Base-by-base conservation (phyloP, 1,139 yeast species). In the Scheffersomyces cryptocercus region DNA sequence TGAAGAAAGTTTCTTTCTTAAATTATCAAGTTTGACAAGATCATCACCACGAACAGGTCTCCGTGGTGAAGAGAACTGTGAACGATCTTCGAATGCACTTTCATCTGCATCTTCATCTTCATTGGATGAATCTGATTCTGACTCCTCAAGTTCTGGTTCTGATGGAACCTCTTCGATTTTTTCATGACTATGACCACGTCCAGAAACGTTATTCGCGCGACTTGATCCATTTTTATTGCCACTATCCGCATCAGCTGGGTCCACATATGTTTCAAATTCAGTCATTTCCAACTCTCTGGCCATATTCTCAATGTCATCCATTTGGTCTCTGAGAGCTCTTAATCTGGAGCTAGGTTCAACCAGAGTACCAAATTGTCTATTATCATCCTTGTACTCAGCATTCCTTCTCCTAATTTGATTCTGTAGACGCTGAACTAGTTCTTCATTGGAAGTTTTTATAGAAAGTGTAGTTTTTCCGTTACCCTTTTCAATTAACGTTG, bases 211-310 rank as follows among this genome's bases (percentile, higher is more conserved):
- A 26, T 8, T 39, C 35, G 6, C 11, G 12, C 14, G 12, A 4
- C 20, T 35, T 14, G 39, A 15, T 29, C 11, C 40, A 15, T 34
- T 30, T 15, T 37, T 29, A 14, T 28, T 15, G n/a, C 31, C 15
- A 9, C 16, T 24, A 3, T 35, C 30, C 4, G 35, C 30, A 13
- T 44, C 43, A 10, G 29, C 15, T 28, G 65, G 63, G 31, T 54
- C 58, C 5, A 55, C 61, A 51, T 70, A 72, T 15, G 64, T 69
- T 47, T 73, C 84, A 56, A 89, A 89, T 52, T 89, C 91, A 16
- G 89, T 85, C 81, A 83, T 84, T 62, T 91, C 98, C 50, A 91
- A 75, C 58, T 86, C 89, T 49, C 96, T 73, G 0, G 97, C 97
- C 72, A 85, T 85, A 43, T 79, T 77, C 56, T 89, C 97, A 42